Conservation (phyloP, 2,329 filamentous ascomycete species). For the Aspergillus felis region DNA sequence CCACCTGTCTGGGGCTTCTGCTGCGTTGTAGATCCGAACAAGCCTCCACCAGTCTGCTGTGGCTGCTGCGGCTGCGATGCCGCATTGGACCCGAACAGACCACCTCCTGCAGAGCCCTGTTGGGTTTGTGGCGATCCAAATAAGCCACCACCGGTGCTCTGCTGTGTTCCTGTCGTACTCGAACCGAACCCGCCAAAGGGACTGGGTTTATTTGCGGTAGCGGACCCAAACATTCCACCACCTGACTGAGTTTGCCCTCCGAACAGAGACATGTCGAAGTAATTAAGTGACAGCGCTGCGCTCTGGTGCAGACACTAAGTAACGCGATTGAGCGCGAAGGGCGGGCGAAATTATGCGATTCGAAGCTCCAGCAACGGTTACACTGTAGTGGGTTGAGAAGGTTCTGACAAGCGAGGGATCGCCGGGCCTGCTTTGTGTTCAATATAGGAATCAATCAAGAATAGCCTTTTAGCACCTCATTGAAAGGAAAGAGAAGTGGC, state of each 20-base stretch:
- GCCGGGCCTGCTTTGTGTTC: not conserved
- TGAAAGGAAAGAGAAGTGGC: not conserved
- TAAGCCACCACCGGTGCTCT: conserved; percentile 28
- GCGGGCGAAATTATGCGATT: not conserved
- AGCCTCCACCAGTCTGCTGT: conserved; percentile 30
- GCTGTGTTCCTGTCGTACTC: conserved; percentile 11
- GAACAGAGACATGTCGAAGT: conserved; percentile 38
- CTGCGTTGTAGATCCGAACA: conserved; percentile 31
- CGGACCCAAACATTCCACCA: conserved; percentile 29
- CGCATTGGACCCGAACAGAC: conserved; percentile 23
- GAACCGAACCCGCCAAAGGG: conserved; percentile 33
- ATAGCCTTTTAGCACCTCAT: not conserved
- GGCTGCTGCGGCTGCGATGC: conserved; percentile 30
- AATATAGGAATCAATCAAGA: not conserved
- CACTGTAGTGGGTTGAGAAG: not conserved
- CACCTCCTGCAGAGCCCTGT: conserved; percentile 19
- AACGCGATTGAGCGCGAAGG: not conserved
- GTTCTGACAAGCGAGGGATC: not conserved
- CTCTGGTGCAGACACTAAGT: not conserved
- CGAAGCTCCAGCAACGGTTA: not conserved
- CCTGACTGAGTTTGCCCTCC: conserved; percentile 23
- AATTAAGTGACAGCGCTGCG: not conserved
- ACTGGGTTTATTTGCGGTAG: conserved; percentile 30
- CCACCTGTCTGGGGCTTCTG: conserved; percentile 23
- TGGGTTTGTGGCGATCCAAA: conserved; percentile 27